Evolutionary conservation across 148 eudicot species (phyloP).

Genomic region (Rhododendron molle): DNA sequence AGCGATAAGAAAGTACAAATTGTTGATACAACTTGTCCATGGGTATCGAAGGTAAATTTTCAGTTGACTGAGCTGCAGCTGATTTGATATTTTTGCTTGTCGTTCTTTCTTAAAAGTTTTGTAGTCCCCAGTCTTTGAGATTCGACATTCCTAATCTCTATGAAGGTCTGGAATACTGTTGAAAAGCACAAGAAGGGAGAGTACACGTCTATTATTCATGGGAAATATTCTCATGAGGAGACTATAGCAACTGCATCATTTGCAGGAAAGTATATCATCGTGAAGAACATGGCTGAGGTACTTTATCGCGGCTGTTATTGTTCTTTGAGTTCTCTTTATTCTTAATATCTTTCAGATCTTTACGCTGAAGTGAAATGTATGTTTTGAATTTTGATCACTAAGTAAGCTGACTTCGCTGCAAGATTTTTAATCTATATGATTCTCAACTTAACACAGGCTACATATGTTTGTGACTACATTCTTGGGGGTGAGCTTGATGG

Average conservation of each 20-base stretch:
- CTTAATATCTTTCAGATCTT: not conserved
- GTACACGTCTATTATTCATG: constrained; percentile 94
- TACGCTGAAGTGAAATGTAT: not conserved
- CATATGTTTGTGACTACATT: constrained; percentile 89
- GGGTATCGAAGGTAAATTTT: constrained; percentile 81
- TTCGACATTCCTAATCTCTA: not conserved
- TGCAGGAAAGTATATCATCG: constrained; percentile 80
- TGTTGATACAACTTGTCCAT: constrained; percentile 98
- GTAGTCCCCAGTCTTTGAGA: not conserved
- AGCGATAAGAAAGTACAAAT: constrained; percentile 82
- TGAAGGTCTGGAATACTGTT: constrained; percentile 86
- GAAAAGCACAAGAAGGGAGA: constrained; percentile 98
- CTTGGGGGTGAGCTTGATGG: constrained; percentile 95
- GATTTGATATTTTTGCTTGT: not conserved
- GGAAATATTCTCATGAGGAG: constrained; percentile 93
- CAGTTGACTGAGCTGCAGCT: constrained; percentile 9
- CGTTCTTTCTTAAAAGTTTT: not conserved
- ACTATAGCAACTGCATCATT: constrained; percentile 95
- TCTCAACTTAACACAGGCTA: constrained; percentile 49
- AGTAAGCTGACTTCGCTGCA: not conserved
- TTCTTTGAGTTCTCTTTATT: not conserved
- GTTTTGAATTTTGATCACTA: not conserved
- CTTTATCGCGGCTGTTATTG: constrained; percentile 4
- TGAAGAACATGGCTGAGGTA: constrained; percentile 92
- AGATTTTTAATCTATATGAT: not conserved